Percentiles rank a stretch among this genome's conserved stretches.
These are phyloP conservation scores for Mycena metata DNA, from an alignment of 768 basidiomycete genomes.

Conservation along the genomic window DNA sequence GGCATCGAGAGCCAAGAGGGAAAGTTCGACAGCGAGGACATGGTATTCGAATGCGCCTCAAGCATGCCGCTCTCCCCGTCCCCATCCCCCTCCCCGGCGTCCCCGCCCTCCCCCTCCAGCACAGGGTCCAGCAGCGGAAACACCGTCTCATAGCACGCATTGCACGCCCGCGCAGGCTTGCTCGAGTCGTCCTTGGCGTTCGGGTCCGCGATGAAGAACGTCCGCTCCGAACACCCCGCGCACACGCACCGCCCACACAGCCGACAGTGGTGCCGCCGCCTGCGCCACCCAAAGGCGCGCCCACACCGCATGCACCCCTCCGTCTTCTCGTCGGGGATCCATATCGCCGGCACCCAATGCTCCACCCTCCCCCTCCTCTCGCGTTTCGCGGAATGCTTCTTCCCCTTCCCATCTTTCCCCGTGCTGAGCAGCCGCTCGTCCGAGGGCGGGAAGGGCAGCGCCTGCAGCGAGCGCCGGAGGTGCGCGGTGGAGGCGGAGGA, in stretches of 20 bases:
- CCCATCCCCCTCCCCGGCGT: not conserved
- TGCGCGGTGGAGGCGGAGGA: conserved; percentile 83
- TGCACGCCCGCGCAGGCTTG: conserved; percentile 84
- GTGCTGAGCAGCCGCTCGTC: conserved; percentile 54
- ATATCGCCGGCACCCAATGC: conserved; percentile 91
- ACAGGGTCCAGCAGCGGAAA: conserved; percentile 70
- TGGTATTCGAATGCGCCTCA: conserved; percentile 50
- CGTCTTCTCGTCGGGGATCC: conserved; percentile 92
- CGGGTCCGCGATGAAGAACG: conserved; percentile 83
- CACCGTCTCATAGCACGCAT: conserved; percentile 87
- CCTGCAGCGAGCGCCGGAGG: conserved; percentile 79
- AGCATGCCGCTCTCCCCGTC: not conserved
- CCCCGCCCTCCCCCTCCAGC: conserved; percentile 6
- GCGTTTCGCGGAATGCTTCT: too few relatives aligned
- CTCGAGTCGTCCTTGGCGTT: conserved; percentile 56
- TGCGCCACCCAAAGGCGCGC: conserved; percentile 79
- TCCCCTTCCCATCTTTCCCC: too few relatives aligned
- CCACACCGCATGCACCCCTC: conserved; percentile 89
- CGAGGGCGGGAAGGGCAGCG: conserved; percentile 74
- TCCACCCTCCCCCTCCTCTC: conserved; percentile 71
- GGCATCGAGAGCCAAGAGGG: conserved; percentile 73
- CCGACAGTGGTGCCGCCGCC: conserved; percentile 88
- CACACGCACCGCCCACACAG: conserved; percentile 91
- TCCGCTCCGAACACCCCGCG: conserved; percentile 86
- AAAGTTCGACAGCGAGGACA: conserved; percentile 65